Percentiles rank a stretch among this genome's conserved stretches.
These are phyloP conservation scores for Pistacia atlantica DNA, from an alignment of 345 rosid species.

Conservation along the genomic window DNA sequence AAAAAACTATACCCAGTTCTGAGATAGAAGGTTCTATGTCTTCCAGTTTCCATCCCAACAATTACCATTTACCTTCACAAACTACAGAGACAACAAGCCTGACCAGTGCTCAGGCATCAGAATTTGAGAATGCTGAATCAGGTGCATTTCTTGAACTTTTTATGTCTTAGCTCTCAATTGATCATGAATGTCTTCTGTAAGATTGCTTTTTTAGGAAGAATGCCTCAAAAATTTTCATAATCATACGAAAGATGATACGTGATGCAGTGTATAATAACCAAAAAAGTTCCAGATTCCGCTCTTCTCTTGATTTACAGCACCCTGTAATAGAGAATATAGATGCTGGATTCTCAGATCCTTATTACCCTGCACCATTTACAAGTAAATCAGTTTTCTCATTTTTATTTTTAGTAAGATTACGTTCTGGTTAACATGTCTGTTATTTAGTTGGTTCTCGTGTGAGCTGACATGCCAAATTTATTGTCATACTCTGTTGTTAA, in stretches of 20 bases:
- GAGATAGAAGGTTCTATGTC: slow-evolving; percentile 63
- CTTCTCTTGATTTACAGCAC: slow-evolving; percentile 50
- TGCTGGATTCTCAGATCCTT: slow-evolving; percentile 45
- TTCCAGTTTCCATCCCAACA: slow-evolving; percentile 46
- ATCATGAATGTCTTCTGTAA: neutral
- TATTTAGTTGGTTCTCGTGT: slow-evolving; percentile 15
- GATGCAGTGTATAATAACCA: slow-evolving; percentile 68
- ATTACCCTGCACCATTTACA: slow-evolving; percentile 43
- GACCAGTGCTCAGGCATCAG: slow-evolving; percentile 65
- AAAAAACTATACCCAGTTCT: slow-evolving; percentile 37
- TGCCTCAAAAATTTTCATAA: slow-evolving; percentile 3
- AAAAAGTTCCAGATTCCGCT: slow-evolving; percentile 48
- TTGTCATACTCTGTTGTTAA: slow-evolving; percentile 23
- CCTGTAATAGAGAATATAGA: slow-evolving; percentile 41
- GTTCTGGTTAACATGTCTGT: slow-evolving; percentile 10
- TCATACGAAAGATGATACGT: slow-evolving; percentile 24
- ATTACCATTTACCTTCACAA: slow-evolving; percentile 47
- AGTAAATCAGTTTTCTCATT: slow-evolving; percentile 37
- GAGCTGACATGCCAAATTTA: slow-evolving; percentile 17
- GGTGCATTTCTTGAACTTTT: slow-evolving; percentile 41
- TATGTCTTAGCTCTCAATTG: slow-evolving; percentile 2
- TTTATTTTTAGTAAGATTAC: neutral
- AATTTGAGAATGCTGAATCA: slow-evolving; percentile 86
- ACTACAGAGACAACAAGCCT: slow-evolving; percentile 65
- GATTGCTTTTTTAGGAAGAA: neutral